Evolutionary conservation across 2,329 filamentous ascomycete species (phyloP), one percentile per base, ranked within the genome.

Genomic region (Balansia obtecta): DNA sequence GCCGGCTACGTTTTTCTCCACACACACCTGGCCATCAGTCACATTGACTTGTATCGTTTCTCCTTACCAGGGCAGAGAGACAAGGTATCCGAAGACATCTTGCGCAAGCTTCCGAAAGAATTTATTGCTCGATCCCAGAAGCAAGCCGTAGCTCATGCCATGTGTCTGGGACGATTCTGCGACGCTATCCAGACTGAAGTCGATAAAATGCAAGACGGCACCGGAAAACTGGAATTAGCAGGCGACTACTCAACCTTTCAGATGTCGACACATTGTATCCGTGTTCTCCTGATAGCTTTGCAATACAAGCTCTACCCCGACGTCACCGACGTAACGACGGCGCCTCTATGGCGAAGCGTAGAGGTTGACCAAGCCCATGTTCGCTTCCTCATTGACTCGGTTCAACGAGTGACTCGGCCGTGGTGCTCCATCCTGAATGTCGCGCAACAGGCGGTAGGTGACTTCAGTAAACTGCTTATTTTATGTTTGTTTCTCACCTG

Each of bases 41-140:
- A 70, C 49, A 61, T 70, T 12, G 67, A 70, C 33, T 55, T 71
- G 7, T 71, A 71, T 51, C 61, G 68, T 11, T 67, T 69, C 50
- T 62, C 65, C 13, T 55, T 70, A 7, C 68, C 68, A 0, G 64
- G 64, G 0, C 57, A 68, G 1, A 56, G 61, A 13, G 65, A 66
- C 22, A 61, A 62, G 38, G 58, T 61, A 0, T 60, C 61, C 4
- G 52, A 60, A 10, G 64, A 67, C 4, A 54, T 69, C 8, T 55
- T 66, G 4, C 60, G 58, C 30, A 63, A 62, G 50, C 57, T 70
- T 2, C 68, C 68, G 1, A 50, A 49, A 3, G 64, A 67, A 32
- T 70, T 70, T 48, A 54, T 69, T 2, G 51, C 58, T 3, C 61
- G 62, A 45, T 68, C 63, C 1, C 66, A 66, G 48, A 68, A 65